Evolutionary conservation across 768 basidiomycete species (phyloP).

Genomic region (Suillus bovinus): DNA sequence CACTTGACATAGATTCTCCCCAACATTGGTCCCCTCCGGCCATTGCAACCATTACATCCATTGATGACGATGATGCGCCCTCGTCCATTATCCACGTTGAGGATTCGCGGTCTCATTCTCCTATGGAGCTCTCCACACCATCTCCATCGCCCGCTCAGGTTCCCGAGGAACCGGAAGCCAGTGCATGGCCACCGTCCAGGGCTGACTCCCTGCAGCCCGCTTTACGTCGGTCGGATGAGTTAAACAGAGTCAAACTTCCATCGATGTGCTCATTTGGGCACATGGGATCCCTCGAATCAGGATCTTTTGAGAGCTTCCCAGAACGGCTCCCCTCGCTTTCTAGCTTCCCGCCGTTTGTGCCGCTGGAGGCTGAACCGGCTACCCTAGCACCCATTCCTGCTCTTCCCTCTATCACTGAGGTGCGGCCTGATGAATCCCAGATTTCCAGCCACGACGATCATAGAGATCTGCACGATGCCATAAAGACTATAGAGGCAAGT

Average conservation of each 20-base stretch:
- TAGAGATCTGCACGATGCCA: slow-evolving; percentile 8
- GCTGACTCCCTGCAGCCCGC: slow-evolving; percentile 31
- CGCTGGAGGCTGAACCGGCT: not conserved
- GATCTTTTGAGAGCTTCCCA: not conserved
- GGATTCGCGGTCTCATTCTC: slow-evolving; percentile 43
- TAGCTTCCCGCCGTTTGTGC: not conserved
- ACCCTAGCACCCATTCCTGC: not conserved
- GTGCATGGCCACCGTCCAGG: slow-evolving; percentile 44
- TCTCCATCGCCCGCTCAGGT: slow-evolving; percentile 29
- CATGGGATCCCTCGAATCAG: not conserved
- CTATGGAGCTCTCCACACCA: slow-evolving; percentile 49
- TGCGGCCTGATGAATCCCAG: not conserved
- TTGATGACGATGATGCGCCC: slow-evolving; percentile 11
- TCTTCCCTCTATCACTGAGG: not conserved
- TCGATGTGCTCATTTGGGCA: slow-evolving; percentile 8
- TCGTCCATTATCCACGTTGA: slow-evolving; percentile 7
- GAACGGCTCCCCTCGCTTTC: slow-evolving; percentile 4
- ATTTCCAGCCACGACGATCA: not conserved
- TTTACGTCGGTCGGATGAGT: slow-evolving; percentile 2
- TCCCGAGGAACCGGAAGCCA: slow-evolving; percentile 39
- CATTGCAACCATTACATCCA: slow-evolving; percentile 12
- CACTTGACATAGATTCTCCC: slow-evolving; percentile 13
- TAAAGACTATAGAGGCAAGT: slow-evolving; percentile 25
- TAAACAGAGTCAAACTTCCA: slow-evolving; percentile 2
- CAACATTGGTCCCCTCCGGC: slow-evolving; percentile 18